Conservation (phyloP, 2,329 filamentous ascomycete genomes). For the Colletotrichum destructivum region DNA sequence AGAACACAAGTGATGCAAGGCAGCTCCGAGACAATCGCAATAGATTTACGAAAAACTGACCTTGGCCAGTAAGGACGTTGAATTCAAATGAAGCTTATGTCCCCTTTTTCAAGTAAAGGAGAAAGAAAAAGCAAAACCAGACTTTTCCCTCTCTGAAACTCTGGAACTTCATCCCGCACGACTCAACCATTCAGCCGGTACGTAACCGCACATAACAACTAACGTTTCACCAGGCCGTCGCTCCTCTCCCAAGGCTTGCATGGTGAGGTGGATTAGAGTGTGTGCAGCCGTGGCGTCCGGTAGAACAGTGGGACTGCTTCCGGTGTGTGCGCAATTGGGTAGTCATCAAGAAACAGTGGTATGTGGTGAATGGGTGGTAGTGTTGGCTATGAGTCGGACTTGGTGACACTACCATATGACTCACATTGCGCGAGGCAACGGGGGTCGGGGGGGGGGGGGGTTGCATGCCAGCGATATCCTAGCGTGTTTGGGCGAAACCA, state of each 20-base stretch:
- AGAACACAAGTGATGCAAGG: background rate
- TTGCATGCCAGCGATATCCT: background rate
- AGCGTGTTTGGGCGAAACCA: background rate
- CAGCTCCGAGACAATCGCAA: background rate
- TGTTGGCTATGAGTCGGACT: background rate
- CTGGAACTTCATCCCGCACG: background rate
- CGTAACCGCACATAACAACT: background rate
- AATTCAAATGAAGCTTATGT: background rate
- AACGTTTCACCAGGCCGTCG: conserved; percentile 21
- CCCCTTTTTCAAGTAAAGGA: too few species aligned
- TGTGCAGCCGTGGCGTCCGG: conserved; percentile 30
- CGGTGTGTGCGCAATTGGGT: background rate
- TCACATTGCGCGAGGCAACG: conserved; percentile 5
- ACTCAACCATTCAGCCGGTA: background rate
- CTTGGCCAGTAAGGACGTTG: background rate
- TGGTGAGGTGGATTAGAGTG: conserved; percentile 19
- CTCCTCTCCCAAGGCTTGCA: background rate
- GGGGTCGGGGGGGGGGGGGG: background rate
- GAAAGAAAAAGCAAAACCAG: background rate
- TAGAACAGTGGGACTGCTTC: background rate
- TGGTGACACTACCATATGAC: conserved; percentile 5
- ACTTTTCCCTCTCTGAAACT: background rate
- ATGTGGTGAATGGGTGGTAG: conserved; percentile 9
- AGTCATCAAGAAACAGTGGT: too few species aligned
- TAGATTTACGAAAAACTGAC: background rate